Percentiles rank a stretch among this genome's conserved stretches.
phyloP scores from a whole-genome alignment of 1,284 basidiomycete species.

The Pterulicium gracile region DNA sequence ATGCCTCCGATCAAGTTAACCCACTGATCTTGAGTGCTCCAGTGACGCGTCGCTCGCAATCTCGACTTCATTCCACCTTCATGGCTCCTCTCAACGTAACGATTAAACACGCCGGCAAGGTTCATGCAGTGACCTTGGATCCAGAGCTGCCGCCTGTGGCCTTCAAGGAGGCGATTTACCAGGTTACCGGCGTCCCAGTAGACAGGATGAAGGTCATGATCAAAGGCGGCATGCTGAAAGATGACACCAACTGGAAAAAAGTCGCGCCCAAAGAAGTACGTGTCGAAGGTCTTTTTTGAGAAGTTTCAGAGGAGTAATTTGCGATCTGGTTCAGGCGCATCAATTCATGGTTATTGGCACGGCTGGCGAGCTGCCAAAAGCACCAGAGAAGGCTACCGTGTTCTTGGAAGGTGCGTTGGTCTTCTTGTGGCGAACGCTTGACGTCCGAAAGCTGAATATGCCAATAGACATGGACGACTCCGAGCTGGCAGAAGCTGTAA shows the following conservation, averaged over 20 bases:
- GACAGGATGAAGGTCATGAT: conserved; percentile 97
- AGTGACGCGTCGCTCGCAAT: conserved; percentile 17
- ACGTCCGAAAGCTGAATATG: no score
- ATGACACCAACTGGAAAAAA: conserved; percentile 79
- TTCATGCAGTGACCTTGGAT: conserved; percentile 56
- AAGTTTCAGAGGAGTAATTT: background rate
- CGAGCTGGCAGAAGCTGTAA: conserved; percentile 70
- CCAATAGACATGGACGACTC: conserved; percentile 74
- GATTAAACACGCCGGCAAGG: conserved; percentile 88
- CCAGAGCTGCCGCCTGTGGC: conserved; percentile 52
- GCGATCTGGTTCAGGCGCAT: conserved; percentile 40
- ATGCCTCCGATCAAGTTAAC: no score
- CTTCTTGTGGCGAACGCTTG: conserved; percentile 7
- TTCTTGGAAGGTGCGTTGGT: conserved; percentile 63
- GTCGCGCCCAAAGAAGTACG: conserved; percentile 70
- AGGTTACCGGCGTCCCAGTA: conserved; percentile 76
- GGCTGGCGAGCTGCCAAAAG: conserved; percentile 84
- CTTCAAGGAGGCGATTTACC: conserved; percentile 81
- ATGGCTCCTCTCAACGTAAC: conserved; percentile 66
- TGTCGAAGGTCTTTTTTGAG: conserved; percentile 8
- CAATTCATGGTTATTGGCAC: conserved; percentile 87
- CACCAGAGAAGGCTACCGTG: conserved; percentile 67
- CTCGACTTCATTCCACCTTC: conserved; percentile 9
- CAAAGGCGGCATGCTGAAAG: conserved; percentile 91
- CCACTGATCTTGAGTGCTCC: no score